These are phyloP conservation scores for Colletotrichum euphorbiae DNA, from an alignment of 2,329 filamentous ascomycete species.

Conservation along the genomic window DNA sequence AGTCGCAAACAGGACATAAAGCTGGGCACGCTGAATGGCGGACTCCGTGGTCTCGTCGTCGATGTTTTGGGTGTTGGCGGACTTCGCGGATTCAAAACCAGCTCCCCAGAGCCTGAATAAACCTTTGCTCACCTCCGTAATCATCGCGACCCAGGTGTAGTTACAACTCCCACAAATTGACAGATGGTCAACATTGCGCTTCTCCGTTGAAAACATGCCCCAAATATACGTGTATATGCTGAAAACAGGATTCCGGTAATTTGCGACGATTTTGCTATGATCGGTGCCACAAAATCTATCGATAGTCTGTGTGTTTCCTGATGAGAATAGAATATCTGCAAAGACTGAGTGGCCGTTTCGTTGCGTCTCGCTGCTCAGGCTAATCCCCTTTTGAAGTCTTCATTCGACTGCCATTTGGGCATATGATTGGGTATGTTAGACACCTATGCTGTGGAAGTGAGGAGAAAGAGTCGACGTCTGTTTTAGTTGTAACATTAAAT, in stretches of 20 bases:
- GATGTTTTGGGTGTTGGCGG: too few relatives aligned
- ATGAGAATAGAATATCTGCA: neutral
- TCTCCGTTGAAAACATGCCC: neutral
- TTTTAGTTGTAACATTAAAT: neutral
- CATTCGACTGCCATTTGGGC: too few relatives aligned
- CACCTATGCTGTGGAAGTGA: neutral
- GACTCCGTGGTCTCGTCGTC: too few relatives aligned
- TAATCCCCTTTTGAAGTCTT: too few relatives aligned
- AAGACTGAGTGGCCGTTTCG: too few relatives aligned
- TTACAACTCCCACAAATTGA: conserved; percentile 9
- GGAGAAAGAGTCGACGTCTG: neutral
- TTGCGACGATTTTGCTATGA: neutral
- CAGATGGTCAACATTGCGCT: neutral
- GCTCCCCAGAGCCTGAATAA: too few relatives aligned
- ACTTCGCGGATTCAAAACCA: too few relatives aligned
- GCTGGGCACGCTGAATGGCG: too few relatives aligned
- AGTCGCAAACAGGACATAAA: neutral
- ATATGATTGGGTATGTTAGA: neutral
- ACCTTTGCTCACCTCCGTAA: neutral
- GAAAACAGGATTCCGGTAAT: neutral
- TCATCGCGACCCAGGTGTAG: neutral
- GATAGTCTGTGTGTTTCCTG: neutral
- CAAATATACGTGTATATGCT: neutral
- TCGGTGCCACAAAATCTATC: neutral
- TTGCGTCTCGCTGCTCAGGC: too few relatives aligned